phyloP scores from a whole-genome alignment of 2,329 filamentous ascomycete genomes.

The Penicillium sp. region DNA sequence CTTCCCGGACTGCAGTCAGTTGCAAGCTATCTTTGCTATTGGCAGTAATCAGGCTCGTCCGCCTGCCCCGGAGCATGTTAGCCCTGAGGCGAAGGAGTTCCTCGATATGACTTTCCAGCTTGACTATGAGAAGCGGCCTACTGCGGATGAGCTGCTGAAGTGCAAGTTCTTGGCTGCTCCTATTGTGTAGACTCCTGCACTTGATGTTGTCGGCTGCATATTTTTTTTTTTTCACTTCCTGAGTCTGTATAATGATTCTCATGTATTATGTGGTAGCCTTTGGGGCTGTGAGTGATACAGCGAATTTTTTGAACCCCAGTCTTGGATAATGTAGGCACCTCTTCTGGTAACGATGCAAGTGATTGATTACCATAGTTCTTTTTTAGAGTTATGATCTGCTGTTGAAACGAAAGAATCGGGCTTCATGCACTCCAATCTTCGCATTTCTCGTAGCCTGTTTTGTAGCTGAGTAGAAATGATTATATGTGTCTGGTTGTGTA shows the following conservation, averaged over 20 bases:
- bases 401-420: neutral
- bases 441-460: neutral
- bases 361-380: neutral
- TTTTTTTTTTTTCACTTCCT: neutral
- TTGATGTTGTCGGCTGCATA: neutral
- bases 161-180: conserved; percentile 75
- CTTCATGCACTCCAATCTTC: neutral
- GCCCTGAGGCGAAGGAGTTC: conserved; percentile 80
- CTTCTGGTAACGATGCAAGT: conserved; percentile 2
- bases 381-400: neutral
- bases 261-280: conserved; percentile 11
- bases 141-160: conserved; percentile 83
- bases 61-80: conserved; percentile 83
- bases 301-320: neutral
- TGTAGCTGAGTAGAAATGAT: no score
- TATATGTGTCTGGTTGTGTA: no score
- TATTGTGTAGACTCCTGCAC: conserved; percentile 53
- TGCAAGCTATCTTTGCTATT: conserved; percentile 99
- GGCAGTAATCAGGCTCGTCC: conserved; percentile 84
- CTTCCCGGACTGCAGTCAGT: conserved; percentile 93
- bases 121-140: conserved; percentile 88
- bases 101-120: conserved; percentile 90
- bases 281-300: neutral
- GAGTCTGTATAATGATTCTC: conserved; percentile 20
- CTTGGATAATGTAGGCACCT: neutral